Percentiles rank a stretch among this genome's conserved stretches.
phyloP scores from a whole-genome alignment of 1,284 basidiomycete species.

The Cutaneotrichosporon arboriforme region DNA sequence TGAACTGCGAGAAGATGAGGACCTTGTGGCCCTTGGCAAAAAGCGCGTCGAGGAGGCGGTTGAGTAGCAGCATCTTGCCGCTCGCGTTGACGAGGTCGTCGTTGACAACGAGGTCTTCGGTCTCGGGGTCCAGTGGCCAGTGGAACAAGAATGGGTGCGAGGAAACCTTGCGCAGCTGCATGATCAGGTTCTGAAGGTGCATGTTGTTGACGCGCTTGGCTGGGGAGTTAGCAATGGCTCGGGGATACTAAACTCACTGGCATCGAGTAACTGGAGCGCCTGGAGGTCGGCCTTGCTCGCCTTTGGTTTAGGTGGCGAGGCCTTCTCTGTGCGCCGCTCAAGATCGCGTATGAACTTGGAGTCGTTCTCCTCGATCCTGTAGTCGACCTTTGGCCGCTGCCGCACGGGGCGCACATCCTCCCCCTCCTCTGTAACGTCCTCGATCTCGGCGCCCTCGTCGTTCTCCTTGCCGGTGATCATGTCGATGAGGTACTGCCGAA shows the following conservation, averaged over 20 bases:
- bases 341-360: conserved; percentile 63
- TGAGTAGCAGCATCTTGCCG: conserved; percentile 95
- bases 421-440: background rate
- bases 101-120: conserved; percentile 59
- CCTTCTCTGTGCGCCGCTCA: conserved; percentile 47
- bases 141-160: conserved; percentile 91
- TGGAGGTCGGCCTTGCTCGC: conserved; percentile 52
- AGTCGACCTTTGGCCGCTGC: conserved; percentile 34
- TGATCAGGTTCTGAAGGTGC: conserved; percentile 85
- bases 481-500: conserved; percentile 62
- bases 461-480: conserved; percentile 20
- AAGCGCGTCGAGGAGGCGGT: conserved; percentile 78
- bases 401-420: conserved; percentile 16
- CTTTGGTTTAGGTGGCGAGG: background rate
- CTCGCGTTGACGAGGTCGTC: conserved; percentile 76
- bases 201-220: conserved; percentile 82
- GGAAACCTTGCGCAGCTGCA: conserved; percentile 83
- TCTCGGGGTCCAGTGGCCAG: conserved; percentile 68
- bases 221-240: conserved; percentile 33
- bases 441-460: conserved; percentile 18
- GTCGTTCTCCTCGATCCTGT: conserved; percentile 59
- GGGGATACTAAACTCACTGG: conserved; percentile 52
- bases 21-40: conserved; percentile 82
- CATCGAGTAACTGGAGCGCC: conserved; percentile 54
- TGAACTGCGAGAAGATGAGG: conserved; percentile 88